Evolutionary conservation across 139 green algal genomes (phyloP), one percentile per base, ranked within the genome.

Genomic region (Edaphochlamys debaryana): DNA sequence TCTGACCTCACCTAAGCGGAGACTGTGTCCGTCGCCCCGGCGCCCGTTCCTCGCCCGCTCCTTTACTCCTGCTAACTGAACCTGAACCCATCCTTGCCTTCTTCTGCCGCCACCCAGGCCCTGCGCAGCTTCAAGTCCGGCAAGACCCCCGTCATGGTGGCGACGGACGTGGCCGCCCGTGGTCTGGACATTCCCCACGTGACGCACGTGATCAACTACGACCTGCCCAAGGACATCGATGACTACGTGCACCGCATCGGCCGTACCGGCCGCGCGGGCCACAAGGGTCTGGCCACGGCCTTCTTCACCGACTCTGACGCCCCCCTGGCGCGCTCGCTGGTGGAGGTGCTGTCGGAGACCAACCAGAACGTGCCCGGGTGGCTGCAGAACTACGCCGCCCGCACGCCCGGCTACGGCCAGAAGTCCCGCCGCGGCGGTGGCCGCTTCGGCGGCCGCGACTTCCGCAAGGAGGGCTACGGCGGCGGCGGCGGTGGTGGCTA

Each of bases 241-340:
- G 92, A 95, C 85, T 95, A 95, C 60, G 90, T 95, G 63, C 92
- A 95, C 83, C 91, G 92, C 67, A 93, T 93, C 52, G 91, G 93
- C 69, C 89, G 92, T 69, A 95, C 92, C 15, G 92, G 92, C 30
- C 89, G 92, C 62, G 92, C 92, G 17, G 97, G 97, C 67, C 98
- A 99, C 90, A 98, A 98, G 92, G 97, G 97, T 32, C 90, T 99
- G 78, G 97, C 97, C 34, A 99, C 97, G 23, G 96, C 94, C 37
- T 97, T 99, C 89, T 99, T 99, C 89, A 89, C 85, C 1, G 95
- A 98, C 84, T 96, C 98, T 85, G 97, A 99, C 85, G 87, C 81
- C n/a, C 86, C 85, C 42, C 79, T 99, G 23, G 95, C 96, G 1
- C 85, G 90, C 50, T 87, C 88, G 7, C 92, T 98, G 63, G 72